Conservation (phyloP, 805 yeast species). For the Candida sakaeoensis region DNA sequence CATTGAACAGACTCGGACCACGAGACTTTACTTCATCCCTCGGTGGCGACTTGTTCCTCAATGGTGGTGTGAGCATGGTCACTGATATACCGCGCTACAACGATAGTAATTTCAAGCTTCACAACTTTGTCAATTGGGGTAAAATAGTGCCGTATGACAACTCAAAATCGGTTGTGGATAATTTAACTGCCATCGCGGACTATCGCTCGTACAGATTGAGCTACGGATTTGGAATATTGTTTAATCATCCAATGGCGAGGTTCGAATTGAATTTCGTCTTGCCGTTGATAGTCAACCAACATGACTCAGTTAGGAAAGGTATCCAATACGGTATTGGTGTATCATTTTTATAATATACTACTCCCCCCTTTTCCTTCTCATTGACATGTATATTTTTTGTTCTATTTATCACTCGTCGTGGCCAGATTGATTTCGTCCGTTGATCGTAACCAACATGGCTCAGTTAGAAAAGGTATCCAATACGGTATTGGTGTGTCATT, state of each 20-base stretch:
- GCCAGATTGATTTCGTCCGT: too few species aligned
- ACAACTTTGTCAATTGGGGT: slow-evolving; percentile 48
- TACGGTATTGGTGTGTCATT: slow-evolving; percentile 58
- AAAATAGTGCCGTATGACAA: slow-evolving; percentile 30
- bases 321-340: slow-evolving; percentile 58
- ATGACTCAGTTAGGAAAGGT: slow-evolving; percentile 49
- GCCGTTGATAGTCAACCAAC: slow-evolving; percentile 42
- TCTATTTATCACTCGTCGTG: too few species aligned
- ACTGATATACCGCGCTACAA: slow-evolving; percentile 39
- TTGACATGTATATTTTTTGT: not conserved
- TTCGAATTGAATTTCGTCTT: slow-evolving; percentile 55
- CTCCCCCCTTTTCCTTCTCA: too few species aligned
- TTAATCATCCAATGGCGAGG: slow-evolving; percentile 55
- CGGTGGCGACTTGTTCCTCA: slow-evolving; percentile 50
- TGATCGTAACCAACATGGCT: slow-evolving; percentile 44
- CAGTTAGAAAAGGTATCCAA: slow-evolving; percentile 50
- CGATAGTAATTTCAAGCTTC: slow-evolving; percentile 47
- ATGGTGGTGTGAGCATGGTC: slow-evolving; percentile 44
- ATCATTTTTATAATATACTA: slow-evolving; percentile 53
- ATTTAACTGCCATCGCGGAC: slow-evolving; percentile 6
- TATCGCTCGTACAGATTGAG: slow-evolving; percentile 29
- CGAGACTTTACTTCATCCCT: slow-evolving; percentile 45
- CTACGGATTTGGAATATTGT: slow-evolving; percentile 48
- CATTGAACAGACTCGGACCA: slow-evolving; percentile 53
- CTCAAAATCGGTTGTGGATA: slow-evolving; percentile 1